Percentiles rank a stretch among this genome's conserved stretches.
Evolutionary conservation across 805 yeast genomes (phyloP).

Genomic region (Schizosaccharomyces lindneri): DNA sequence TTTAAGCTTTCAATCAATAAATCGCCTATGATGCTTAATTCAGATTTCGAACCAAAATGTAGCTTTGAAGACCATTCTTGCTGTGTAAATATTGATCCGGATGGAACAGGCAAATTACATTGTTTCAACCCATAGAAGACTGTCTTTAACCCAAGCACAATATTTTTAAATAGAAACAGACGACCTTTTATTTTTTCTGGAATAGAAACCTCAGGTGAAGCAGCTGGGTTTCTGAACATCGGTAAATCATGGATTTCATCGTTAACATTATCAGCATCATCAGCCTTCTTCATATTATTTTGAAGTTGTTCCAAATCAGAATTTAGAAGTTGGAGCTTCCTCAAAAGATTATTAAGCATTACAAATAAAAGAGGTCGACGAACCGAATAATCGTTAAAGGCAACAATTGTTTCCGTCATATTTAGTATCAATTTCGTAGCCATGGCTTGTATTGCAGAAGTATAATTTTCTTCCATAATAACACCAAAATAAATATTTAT

Average conservation of each 20-base stretch:
- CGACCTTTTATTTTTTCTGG: constrained; percentile 35
- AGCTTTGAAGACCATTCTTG: constrained; percentile 69
- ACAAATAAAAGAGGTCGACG: constrained; percentile 52
- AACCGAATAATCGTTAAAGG: constrained; percentile 22
- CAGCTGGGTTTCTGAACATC: constrained; percentile 12
- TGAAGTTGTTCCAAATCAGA: not conserved
- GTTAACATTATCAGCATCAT: constrained; percentile 3
- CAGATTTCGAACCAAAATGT: constrained; percentile 57
- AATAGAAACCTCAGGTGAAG: not conserved
- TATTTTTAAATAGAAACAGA: constrained; percentile 59
- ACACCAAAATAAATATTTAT: constrained; percentile 60
- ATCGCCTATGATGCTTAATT: constrained; percentile 46
- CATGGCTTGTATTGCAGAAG: constrained; percentile 84
- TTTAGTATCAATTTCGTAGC: constrained; percentile 75
- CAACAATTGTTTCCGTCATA: constrained; percentile 67
- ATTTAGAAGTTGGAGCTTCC: constrained; percentile 20
- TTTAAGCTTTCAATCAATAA: constrained; percentile 64
- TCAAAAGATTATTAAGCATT: constrained; percentile 69
- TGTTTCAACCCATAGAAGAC: constrained; percentile 70
- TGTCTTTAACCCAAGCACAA: constrained; percentile 73
- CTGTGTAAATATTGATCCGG: constrained; percentile 23
- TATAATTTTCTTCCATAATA: constrained; percentile 56
- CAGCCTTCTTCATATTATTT: constrained; percentile 3
- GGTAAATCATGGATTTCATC: constrained; percentile 12
- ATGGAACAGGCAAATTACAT: constrained; percentile 57